A percentile compares a stretch with the other conserved stretches of the same genome.
Conservation (phyloP, 257 asterid species). For the Ilex aquifolium region DNA sequence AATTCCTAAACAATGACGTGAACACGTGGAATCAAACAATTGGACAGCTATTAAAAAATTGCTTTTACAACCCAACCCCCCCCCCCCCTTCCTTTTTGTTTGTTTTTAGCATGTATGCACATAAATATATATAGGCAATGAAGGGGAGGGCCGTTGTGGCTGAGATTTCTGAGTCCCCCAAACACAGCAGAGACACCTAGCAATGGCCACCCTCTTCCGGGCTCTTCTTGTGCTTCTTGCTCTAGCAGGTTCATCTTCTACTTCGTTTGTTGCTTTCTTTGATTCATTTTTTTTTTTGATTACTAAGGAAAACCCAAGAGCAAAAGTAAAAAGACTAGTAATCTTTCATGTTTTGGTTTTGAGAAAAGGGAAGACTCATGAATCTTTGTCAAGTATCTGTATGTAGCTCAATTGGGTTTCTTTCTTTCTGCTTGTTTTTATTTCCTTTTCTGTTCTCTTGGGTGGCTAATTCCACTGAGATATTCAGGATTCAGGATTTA, state of each 20-base stretch:
- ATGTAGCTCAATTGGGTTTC: not conserved
- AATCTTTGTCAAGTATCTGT: not conserved
- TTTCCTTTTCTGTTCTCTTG: not conserved
- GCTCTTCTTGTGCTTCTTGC: conserved; percentile 43
- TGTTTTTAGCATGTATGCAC: too few species aligned
- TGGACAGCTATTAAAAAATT: too few species aligned
- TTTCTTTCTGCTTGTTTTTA: too few species aligned
- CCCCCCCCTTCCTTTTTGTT: too few species aligned
- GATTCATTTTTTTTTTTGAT: not conserved
- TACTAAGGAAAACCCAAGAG: not conserved
- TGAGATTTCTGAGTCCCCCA: conserved; percentile 23
- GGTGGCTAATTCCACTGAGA: not conserved
- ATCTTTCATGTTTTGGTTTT: not conserved
- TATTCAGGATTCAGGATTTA: not conserved
- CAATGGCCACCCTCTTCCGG: conserved; percentile 51
- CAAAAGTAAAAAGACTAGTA: not conserved
- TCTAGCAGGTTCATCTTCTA: conserved; percentile 49
- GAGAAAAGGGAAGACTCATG: not conserved
- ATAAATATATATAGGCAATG: not conserved
- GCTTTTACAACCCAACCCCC: not conserved
- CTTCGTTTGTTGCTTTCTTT: not conserved
- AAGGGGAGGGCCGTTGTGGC: conserved; percentile 23
- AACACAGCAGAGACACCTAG: not conserved
- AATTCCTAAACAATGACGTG: too few species aligned
- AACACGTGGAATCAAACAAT: too few species aligned